Percentiles rank a stretch among this genome's conserved stretches.
Conservation (phyloP, 148 eudicot species). For the Rhododendron simsii region DNA sequence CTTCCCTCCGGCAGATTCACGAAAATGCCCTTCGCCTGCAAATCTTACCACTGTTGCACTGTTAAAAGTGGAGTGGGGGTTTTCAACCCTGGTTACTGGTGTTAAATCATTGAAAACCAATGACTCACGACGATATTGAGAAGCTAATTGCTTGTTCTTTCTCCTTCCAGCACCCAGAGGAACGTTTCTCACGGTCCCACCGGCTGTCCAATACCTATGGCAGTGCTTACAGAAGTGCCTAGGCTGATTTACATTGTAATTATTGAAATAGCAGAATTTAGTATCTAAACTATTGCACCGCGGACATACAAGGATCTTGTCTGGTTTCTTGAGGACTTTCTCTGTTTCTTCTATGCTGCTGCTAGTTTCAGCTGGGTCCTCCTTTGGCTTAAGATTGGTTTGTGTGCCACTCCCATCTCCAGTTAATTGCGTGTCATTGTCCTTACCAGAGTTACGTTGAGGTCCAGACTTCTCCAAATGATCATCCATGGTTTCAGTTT, state of each 20-base stretch:
- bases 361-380: slow-evolving; percentile 18
- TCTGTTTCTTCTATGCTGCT: slow-evolving; percentile 4
- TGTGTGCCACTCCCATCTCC: neutral
- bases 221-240: slow-evolving; percentile 24
- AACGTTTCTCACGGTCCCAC: slow-evolving; percentile 34
- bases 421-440: slow-evolving; percentile 12
- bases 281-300: slow-evolving; percentile 45
- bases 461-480: slow-evolving; percentile 9
- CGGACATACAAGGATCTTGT: slow-evolving; percentile 46
- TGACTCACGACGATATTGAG: slow-evolving; percentile 27
- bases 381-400: slow-evolving; percentile 10
- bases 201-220: slow-evolving; percentile 29
- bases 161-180: slow-evolving; percentile 47
- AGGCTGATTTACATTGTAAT: slow-evolving; percentile 28
- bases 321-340: slow-evolving; percentile 31
- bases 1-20: slow-evolving; percentile 5
- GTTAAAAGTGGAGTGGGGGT: slow-evolving; percentile 13
- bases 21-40: slow-evolving; percentile 20
- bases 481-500: slow-evolving; percentile 19
- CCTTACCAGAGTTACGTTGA: slow-evolving; percentile 12
- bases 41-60: slow-evolving; percentile 24
- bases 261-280: slow-evolving; percentile 37
- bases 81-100: slow-evolving; percentile 12
- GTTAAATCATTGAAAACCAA: slow-evolving; percentile 18
- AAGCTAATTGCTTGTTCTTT: slow-evolving; percentile 36